phyloP scores from a whole-genome alignment of 2,329 filamentous ascomycete species.

The Beauveria scarabaeidicola region DNA sequence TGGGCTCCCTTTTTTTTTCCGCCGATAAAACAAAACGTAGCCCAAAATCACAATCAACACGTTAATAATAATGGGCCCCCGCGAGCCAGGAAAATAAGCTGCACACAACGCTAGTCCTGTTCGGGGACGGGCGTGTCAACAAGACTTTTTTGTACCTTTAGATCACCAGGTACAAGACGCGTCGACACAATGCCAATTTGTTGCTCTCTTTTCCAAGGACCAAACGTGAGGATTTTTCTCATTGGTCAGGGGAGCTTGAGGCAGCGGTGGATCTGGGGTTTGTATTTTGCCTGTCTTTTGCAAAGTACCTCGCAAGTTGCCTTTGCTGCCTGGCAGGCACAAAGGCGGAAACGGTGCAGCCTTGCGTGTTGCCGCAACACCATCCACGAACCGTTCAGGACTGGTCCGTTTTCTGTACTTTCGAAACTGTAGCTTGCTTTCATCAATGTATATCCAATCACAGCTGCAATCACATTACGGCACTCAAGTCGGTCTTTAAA shows the following conservation, averaged over 20 bases:
- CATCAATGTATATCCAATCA: not conserved
- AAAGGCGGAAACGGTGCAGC: not conserved
- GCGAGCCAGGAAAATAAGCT: not conserved
- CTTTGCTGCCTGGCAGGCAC: not conserved
- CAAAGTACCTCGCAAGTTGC: not conserved
- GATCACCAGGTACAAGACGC: conserved; percentile 4
- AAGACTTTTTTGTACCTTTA: not conserved
- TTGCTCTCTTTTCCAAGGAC: not conserved
- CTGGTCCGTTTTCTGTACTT: no score
- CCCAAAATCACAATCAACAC: not conserved
- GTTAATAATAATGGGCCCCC: not conserved
- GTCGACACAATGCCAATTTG: not conserved
- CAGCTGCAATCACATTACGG: not conserved
- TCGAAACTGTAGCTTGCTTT: no score
- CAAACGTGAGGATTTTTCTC: conserved; percentile 1
- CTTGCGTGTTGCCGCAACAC: not conserved
- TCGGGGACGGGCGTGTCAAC: conserved; percentile 2
- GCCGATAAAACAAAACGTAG: not conserved
- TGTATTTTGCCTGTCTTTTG: conserved; percentile 1
- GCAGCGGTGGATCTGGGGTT: not conserved
- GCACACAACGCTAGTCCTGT: not conserved
- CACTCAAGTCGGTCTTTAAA: not conserved
- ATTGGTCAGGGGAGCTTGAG: not conserved
- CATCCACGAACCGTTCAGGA: no score
- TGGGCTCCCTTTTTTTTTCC: not conserved